A percentile compares a stretch with the other conserved stretches of the same genome.
phyloP scores from a whole-genome alignment of 2,329 filamentous ascomycete species.

The Colletotrichum godetiae region DNA sequence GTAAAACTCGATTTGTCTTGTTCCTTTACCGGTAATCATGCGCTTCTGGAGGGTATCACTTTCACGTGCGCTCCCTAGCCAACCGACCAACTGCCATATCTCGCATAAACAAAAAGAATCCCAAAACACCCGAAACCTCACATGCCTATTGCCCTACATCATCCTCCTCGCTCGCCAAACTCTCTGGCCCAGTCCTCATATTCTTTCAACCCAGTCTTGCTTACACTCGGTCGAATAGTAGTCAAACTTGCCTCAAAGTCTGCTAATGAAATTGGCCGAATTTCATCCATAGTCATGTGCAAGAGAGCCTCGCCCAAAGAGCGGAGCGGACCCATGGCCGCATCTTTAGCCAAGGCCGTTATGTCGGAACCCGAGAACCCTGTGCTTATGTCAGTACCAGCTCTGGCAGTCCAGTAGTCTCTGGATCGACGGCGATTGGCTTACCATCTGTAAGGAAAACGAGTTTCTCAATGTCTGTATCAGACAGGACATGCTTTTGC shows the following conservation, averaged over 20 bases:
- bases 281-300: slow-evolving; percentile 93
- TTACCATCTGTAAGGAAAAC: slow-evolving; percentile 87
- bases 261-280: slow-evolving; percentile 82
- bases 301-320: slow-evolving; percentile 90
- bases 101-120: background rate
- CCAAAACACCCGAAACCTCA: background rate
- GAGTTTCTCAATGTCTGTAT: slow-evolving; percentile 77
- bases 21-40: background rate
- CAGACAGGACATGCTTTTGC: slow-evolving; percentile 84
- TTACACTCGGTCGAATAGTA: slow-evolving; percentile 91
- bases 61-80: background rate
- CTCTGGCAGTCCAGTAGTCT: background rate
- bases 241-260: slow-evolving; percentile 88
- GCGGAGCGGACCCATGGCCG: slow-evolving; percentile 94
- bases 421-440: slow-evolving; percentile 39
- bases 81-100: background rate
- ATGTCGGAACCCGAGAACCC: slow-evolving; percentile 99
- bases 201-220: slow-evolving; percentile 82
- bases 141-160: slow-evolving; percentile 35
- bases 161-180: slow-evolving; percentile 92
- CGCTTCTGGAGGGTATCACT: slow-evolving; percentile 1
- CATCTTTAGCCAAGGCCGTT: slow-evolving; percentile 95
- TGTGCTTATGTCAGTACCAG: slow-evolving; percentile 49
- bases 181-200: slow-evolving; percentile 96
- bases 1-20: background rate